A percentile compares a stretch with the other conserved stretches of the same genome.
These are phyloP conservation scores for Penicillium occitanis DNA, from an alignment of 2,329 filamentous ascomycete genomes.

Conservation along the genomic window DNA sequence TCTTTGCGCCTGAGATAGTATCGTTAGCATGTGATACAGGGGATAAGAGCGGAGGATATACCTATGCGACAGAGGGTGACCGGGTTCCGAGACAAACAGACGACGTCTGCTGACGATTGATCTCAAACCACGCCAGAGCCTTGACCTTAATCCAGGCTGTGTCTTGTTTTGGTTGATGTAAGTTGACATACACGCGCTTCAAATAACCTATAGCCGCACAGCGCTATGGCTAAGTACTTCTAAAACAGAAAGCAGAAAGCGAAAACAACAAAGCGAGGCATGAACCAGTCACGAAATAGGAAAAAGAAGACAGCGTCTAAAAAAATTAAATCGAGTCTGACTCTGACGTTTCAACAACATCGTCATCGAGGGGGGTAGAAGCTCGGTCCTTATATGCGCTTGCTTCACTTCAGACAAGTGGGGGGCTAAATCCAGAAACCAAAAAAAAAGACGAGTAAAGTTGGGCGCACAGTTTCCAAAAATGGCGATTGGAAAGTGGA, in stretches of 20 bases:
- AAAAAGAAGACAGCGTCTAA: too few relatives aligned
- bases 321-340: neutral
- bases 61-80: constrained; percentile 12
- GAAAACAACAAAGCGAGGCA: constrained; percentile 8
- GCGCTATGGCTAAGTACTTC: neutral
- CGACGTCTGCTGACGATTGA: constrained; percentile 4
- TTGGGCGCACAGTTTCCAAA: constrained; percentile 7
- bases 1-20: neutral
- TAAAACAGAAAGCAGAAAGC: neutral
- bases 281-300: constrained; percentile 7
- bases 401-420: neutral
- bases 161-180: constrained; percentile 4
- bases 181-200: constrained; percentile 23
- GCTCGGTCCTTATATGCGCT: constrained; percentile 20
- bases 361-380: constrained; percentile 4
- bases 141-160: constrained; percentile 17
- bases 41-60: constrained; percentile 4
- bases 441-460: neutral
- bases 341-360: neutral
- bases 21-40: neutral
- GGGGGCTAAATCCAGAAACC: neutral
- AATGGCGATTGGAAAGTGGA: constrained; percentile 6
- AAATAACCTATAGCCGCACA: constrained; percentile 4
- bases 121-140: constrained; percentile 18
- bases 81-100: constrained; percentile 11